Conservation (phyloP, 1,284 basidiomycete species). For the Coriolopsis trogii region DNA sequence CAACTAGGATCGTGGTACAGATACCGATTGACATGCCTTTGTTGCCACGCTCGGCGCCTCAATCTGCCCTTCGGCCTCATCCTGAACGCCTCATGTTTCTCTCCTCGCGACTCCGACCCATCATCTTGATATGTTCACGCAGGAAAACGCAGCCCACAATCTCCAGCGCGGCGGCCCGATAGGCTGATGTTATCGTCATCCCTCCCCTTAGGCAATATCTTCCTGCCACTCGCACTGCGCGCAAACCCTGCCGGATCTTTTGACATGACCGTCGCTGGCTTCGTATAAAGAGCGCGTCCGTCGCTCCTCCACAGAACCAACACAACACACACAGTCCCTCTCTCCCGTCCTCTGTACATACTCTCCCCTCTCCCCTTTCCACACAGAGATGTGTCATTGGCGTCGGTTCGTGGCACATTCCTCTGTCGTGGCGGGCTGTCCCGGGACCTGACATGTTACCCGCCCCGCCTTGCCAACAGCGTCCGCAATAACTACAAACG, state of each 20-base stretch:
- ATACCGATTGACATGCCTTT: conserved; percentile 33
- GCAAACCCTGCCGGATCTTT: conserved; percentile 28
- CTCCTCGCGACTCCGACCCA: conserved; percentile 32
- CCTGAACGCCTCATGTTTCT: conserved; percentile 29
- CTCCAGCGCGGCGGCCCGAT: conserved; percentile 30
- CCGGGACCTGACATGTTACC: conserved; percentile 12
- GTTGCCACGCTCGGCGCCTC: no score
- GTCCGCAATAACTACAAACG: conserved; percentile 57
- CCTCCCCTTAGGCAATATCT: conserved; percentile 20
- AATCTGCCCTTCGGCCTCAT: conserved; percentile 19
- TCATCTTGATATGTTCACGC: conserved; percentile 37
- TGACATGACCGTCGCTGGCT: conserved; percentile 15
- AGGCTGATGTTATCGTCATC: conserved; percentile 37
- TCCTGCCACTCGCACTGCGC: conserved; percentile 12
- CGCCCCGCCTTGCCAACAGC: no score
- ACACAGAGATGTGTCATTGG: conserved; percentile 55
- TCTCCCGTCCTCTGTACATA: conserved; percentile 24
- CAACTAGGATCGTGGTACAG: no score
- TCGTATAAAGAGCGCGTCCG: conserved; percentile 25
- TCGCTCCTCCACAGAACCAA: conserved; percentile 10
- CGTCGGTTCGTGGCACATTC: conserved; percentile 48
- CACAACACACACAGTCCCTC: conserved; percentile 22
- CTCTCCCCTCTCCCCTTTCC: conserved; percentile 10
- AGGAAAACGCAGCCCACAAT: conserved; percentile 26
- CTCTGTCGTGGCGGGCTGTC: conserved; percentile 2